phyloP scores from a whole-genome alignment of 2,329 filamentous ascomycete genomes.

The Claviceps sorghi region DNA sequence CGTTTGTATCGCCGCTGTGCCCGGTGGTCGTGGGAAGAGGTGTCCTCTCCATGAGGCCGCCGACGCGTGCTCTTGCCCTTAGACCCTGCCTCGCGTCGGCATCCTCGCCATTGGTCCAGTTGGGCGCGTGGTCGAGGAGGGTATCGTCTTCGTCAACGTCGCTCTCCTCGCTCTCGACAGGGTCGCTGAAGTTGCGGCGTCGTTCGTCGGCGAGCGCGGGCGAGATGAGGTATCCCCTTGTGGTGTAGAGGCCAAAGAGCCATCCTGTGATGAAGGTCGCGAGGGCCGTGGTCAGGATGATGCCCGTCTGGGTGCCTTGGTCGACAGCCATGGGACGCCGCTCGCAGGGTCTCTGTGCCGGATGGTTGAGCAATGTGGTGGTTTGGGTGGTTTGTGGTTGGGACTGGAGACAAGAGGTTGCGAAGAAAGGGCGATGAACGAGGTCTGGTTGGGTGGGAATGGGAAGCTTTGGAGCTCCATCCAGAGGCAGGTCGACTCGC shows the following conservation, averaged over 20 bases:
- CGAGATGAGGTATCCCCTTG: constrained; percentile 44
- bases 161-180: constrained; percentile 54
- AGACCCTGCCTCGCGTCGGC: constrained; percentile 46
- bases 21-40: constrained; percentile 18
- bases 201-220: constrained; percentile 42
- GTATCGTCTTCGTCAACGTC: constrained; percentile 48
- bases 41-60: constrained; percentile 9
- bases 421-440: too few relatives aligned
- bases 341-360: too few relatives aligned
- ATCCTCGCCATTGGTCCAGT: constrained; percentile 48
- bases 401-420: too few relatives aligned
- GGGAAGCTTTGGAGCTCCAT: too few relatives aligned
- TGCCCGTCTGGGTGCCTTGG: constrained; percentile 29
- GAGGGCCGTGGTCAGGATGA: constrained; percentile 60
- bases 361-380: background rate
- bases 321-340: constrained; percentile 4
- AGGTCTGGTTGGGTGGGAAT: too few relatives aligned
- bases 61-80: constrained; percentile 12
- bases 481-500: too few relatives aligned
- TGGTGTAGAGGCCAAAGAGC: constrained; percentile 63
- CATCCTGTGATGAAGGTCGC: constrained; percentile 65
- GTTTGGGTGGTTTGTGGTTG: too few relatives aligned
- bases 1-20: constrained; percentile 25
- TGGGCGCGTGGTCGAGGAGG: constrained; percentile 50
- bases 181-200: constrained; percentile 40